A percentile compares a stretch with the other conserved stretches of the same genome.
phyloP scores from a whole-genome alignment of 2,329 filamentous ascomycete species.

The Penicillium expansum region DNA sequence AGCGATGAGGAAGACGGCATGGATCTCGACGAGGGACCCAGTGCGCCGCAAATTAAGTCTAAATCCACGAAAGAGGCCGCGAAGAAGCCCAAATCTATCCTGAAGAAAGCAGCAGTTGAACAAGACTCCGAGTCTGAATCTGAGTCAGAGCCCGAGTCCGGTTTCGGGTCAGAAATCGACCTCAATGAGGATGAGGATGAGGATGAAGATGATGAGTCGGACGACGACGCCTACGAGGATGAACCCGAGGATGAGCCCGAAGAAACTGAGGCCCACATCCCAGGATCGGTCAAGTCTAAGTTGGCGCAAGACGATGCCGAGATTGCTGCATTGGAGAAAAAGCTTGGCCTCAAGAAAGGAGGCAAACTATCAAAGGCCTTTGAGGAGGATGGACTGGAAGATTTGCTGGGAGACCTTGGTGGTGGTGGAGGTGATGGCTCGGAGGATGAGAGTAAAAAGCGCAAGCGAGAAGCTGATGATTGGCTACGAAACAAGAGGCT shows the following conservation, averaged over 20 bases:
- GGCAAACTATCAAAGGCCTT: slow-evolving; percentile 72
- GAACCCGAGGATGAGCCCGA: slow-evolving; percentile 8
- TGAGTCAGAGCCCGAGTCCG: not conserved
- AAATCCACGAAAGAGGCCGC: slow-evolving; percentile 24
- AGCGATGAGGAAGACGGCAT: slow-evolving; percentile 25
- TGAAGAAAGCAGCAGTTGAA: slow-evolving; percentile 33
- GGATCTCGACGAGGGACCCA: slow-evolving; percentile 18
- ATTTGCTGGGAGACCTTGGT: slow-evolving; percentile 68
- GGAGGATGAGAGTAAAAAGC: slow-evolving; percentile 52
- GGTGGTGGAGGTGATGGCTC: slow-evolving; percentile 52
- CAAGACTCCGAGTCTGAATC: slow-evolving; percentile 25
- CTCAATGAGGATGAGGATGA: slow-evolving; percentile 24
- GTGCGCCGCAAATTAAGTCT: slow-evolving; percentile 17
- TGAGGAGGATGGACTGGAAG: slow-evolving; percentile 77
- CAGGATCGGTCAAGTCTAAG: slow-evolving; percentile 55
- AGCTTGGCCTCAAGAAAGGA: slow-evolving; percentile 74
- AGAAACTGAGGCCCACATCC: slow-evolving; percentile 25
- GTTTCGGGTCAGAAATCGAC: not conserved
- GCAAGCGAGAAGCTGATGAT: slow-evolving; percentile 62
- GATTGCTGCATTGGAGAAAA: slow-evolving; percentile 83
- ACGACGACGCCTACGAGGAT: slow-evolving; percentile 24
- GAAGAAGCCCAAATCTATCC: slow-evolving; percentile 33
- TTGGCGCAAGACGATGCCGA: slow-evolving; percentile 81
- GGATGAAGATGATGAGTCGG: slow-evolving; percentile 22
- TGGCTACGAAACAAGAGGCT: slow-evolving; percentile 59